Evolutionary conservation across 768 basidiomycete species (phyloP).

Genomic region (Boletus insuetus): DNA sequence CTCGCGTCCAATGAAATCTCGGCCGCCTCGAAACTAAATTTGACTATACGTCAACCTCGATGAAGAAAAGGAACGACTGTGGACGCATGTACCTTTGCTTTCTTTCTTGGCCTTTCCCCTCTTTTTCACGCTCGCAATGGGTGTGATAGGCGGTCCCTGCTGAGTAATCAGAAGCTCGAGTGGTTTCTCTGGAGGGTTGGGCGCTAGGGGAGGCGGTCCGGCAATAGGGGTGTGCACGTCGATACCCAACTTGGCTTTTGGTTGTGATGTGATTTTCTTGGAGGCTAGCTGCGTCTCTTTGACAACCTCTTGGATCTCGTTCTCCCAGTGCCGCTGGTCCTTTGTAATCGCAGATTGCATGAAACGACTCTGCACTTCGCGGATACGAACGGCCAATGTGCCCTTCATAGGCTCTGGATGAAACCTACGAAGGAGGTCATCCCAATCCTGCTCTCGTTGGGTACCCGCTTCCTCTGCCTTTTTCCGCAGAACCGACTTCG

Average conservation of each 20-base stretch:
- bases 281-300: constrained; percentile 52
- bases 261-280: constrained; percentile 41
- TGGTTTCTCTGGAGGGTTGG: constrained; percentile 49
- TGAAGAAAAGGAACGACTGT: not conserved
- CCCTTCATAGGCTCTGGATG: constrained; percentile 53
- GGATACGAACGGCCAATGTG: constrained; percentile 48
- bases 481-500: constrained; percentile 51
- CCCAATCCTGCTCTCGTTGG: constrained; percentile 67
- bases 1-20: constrained; percentile 79
- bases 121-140: constrained; percentile 34
- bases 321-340: constrained; percentile 59
- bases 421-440: constrained; percentile 48
- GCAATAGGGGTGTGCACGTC: constrained; percentile 2
- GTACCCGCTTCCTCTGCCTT: constrained; percentile 63
- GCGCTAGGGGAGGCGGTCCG: constrained; percentile 39
- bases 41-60: constrained; percentile 1
- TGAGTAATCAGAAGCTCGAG: constrained; percentile 48
- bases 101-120: constrained; percentile 29
- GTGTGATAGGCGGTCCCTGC: constrained; percentile 45
- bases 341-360: constrained; percentile 53
- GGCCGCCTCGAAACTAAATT: constrained; percentile 44
- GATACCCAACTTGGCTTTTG: constrained; percentile 14
- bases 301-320: constrained; percentile 53
- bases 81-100: constrained; percentile 27
- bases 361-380: constrained; percentile 54